Percentiles rank a stretch among this genome's conserved stretches.
These are phyloP conservation scores for Cryptococcus floricola DNA, from an alignment of 1,284 basidiomycete genomes.

Conservation along the genomic window DNA sequence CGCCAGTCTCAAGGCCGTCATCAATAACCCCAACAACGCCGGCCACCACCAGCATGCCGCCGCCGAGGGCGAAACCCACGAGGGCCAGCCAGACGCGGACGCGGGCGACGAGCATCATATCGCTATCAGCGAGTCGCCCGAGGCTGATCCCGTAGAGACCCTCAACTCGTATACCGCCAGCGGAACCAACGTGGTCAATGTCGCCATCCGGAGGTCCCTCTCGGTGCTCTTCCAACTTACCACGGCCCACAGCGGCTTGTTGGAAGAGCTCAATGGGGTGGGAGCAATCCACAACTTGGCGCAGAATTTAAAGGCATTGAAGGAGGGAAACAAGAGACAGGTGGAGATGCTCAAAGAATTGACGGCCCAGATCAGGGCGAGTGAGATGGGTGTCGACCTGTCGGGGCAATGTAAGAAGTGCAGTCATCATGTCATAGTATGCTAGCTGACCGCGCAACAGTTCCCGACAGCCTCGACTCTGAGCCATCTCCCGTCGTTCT, in stretches of 20 bases:
- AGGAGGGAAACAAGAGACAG: conserved; percentile 33
- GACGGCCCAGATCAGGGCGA: conserved; percentile 10
- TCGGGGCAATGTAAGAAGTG: not conserved
- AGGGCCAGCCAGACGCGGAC: not conserved
- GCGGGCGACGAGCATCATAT: not conserved
- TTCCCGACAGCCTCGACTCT: conserved; percentile 16
- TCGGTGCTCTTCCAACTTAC: conserved; percentile 23
- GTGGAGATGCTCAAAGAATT: conserved; percentile 32
- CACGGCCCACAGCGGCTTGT: conserved; percentile 18
- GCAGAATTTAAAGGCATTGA: conserved; percentile 28
- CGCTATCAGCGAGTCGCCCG: not conserved
- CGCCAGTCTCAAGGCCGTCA: conserved; percentile 11
- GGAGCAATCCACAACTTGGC: conserved; percentile 27
- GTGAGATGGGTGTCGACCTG: conserved; percentile 3
- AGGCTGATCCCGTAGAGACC: not conserved
- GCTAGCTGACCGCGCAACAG: not conserved
- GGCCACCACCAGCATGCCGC: not conserved
- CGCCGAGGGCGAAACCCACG: not conserved
- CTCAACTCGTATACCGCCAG: not conserved
- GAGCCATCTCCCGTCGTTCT: conserved; percentile 26
- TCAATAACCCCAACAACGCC: conserved; percentile 7
- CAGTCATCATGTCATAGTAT: not conserved
- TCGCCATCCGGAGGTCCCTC: conserved; percentile 7
- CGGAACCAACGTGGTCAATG: not conserved
- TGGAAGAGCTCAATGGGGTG: conserved; percentile 32